These are phyloP conservation scores for Wallacemonas collosoma DNA, from an alignment of 208 protist species.

Conservation along the genomic window DNA sequence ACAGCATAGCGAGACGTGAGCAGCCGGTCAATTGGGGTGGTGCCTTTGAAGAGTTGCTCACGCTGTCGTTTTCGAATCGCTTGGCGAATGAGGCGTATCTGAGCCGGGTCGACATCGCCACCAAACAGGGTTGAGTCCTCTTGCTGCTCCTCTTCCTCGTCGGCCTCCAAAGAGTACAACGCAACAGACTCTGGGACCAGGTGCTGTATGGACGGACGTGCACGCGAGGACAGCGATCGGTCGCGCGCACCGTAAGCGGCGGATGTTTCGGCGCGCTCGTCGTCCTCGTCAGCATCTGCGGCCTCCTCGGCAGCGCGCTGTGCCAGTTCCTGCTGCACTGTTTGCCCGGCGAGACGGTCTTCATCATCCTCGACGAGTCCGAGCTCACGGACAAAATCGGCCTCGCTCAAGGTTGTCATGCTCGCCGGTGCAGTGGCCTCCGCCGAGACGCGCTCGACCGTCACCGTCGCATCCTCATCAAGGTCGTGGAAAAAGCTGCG, in stretches of 20 bases:
- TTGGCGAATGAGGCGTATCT: constrained; percentile 20
- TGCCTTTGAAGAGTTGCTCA: constrained; percentile 40
- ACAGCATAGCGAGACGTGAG: constrained; percentile 58
- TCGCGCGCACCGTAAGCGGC: not conserved
- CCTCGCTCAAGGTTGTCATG: constrained; percentile 2
- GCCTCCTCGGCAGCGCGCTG: constrained; percentile 55
- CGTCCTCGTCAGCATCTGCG: constrained; percentile 37
- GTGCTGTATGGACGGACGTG: no score
- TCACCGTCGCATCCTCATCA: constrained; percentile 79
- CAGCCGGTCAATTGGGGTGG: constrained; percentile 52
- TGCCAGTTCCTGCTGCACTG: constrained; percentile 63
- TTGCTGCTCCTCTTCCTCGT: constrained; percentile 4
- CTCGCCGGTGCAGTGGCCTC: not conserved
- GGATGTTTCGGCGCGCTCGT: constrained; percentile 10
- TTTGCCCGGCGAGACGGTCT: constrained; percentile 61
- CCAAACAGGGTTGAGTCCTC: constrained; percentile 1
- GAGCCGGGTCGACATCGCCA: constrained; percentile 1
- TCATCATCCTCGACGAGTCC: constrained; percentile 76
- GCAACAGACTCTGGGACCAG: not conserved
- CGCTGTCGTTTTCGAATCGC: constrained; percentile 53
- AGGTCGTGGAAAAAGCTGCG: constrained; percentile 89
- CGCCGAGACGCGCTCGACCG: not conserved
- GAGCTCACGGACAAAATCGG: constrained; percentile 67
- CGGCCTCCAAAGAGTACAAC: not conserved
- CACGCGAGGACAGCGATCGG: not conserved